These are phyloP conservation scores for Panaeolus papilionaceus DNA, from an alignment of 768 basidiomycete genomes.

Conservation along the genomic window DNA sequence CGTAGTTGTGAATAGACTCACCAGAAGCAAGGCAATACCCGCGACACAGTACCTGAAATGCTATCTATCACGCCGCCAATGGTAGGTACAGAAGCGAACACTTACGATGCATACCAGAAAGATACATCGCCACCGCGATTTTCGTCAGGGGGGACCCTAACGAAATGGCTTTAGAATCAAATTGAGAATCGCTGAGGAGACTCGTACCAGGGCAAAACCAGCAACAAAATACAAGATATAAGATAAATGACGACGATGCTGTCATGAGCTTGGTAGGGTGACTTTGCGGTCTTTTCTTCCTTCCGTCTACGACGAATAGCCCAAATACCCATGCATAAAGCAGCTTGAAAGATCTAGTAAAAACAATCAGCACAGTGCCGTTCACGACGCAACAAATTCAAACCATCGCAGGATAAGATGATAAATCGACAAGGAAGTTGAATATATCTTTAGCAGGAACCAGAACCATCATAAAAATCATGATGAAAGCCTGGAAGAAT, in stretches of 20 bases:
- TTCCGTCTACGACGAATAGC: conserved; percentile 34
- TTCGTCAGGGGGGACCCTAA: conserved; percentile 42
- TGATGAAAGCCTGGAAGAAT: conserved; percentile 43
- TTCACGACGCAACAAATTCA: background rate
- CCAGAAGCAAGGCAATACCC: conserved; percentile 34
- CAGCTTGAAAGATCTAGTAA: conserved; percentile 37
- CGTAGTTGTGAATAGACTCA: conserved; percentile 20
- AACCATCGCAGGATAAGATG: conserved; percentile 45
- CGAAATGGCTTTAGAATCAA: conserved; percentile 8
- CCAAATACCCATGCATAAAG: conserved; percentile 39
- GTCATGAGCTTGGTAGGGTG: conserved; percentile 34
- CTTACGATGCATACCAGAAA: conserved; percentile 47
- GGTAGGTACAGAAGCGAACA: background rate
- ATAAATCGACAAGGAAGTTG: conserved; percentile 46
- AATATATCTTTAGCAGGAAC: conserved; percentile 44
- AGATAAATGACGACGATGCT: conserved; percentile 33
- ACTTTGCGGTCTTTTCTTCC: conserved; percentile 26
- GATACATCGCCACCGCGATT: conserved; percentile 43
- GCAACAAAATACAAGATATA: conserved; percentile 34
- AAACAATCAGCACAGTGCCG: background rate
- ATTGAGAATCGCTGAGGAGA: background rate
- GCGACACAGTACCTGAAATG: conserved; percentile 37
- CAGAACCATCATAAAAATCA: conserved; percentile 47
- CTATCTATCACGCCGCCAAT: too few species aligned
- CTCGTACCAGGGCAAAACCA: conserved; percentile 39